Evolutionary conservation across 1,284 basidiomycete genomes (phyloP).

Genomic region (Polyporus tsugae): DNA sequence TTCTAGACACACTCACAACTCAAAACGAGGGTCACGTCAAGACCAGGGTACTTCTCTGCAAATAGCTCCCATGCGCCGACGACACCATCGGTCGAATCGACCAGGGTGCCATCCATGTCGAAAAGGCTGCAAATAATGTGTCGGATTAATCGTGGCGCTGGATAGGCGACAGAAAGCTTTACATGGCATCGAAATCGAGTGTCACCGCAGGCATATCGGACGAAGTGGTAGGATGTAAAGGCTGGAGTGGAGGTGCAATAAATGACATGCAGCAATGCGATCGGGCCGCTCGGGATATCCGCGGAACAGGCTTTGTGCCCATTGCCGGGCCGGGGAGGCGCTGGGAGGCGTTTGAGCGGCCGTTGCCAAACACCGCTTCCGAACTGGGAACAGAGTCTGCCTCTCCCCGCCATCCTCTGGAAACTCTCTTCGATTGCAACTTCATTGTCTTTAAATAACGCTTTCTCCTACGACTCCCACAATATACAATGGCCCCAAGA

Average conservation of each 20-base stretch:
- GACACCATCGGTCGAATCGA: slow-evolving; percentile 78
- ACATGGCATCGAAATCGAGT: slow-evolving; percentile 65
- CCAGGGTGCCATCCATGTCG: slow-evolving; percentile 83
- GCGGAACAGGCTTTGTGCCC: neutral
- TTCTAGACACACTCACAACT: slow-evolving; percentile 53
- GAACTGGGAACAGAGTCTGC: slow-evolving; percentile 4
- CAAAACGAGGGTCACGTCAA: slow-evolving; percentile 69
- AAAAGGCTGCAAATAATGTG: slow-evolving; percentile 57
- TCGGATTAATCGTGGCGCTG: slow-evolving; percentile 16
- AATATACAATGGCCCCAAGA: slow-evolving; percentile 69
- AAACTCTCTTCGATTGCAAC: neutral
- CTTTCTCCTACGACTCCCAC: neutral
- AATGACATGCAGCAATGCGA: neutral
- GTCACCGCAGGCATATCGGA: slow-evolving; percentile 54
- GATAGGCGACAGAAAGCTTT: slow-evolving; percentile 35
- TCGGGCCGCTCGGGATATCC: neutral
- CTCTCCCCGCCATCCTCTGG: neutral
- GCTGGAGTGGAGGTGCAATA: neutral
- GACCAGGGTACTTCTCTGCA: slow-evolving; percentile 64
- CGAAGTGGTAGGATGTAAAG: slow-evolving; percentile 1
- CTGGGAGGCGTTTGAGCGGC: neutral
- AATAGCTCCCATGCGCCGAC: slow-evolving; percentile 80
- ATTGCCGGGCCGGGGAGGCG: neutral
- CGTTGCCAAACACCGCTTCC: slow-evolving; percentile 34
- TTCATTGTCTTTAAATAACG: neutral